Conservation (phyloP, 2,329 filamentous ascomycete genomes). For the Colletotrichum phormii region DNA sequence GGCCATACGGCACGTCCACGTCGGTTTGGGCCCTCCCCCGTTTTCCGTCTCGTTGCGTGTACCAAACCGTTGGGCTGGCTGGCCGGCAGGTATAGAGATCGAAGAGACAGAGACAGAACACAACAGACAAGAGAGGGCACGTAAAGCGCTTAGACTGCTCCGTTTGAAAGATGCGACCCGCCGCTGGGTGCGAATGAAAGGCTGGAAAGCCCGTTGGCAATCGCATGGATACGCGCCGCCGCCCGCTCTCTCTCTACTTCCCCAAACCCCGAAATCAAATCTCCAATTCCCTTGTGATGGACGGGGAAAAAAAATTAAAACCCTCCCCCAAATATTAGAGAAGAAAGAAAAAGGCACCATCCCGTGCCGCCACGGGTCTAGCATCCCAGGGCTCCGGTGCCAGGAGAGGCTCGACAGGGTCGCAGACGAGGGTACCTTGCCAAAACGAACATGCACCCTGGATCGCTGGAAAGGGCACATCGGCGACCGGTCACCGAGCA, state of each 20-base stretch:
- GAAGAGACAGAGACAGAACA: neutral
- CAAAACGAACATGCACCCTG: neutral
- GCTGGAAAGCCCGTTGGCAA: no score
- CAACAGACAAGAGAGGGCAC: neutral
- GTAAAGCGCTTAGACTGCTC: slow-evolving; percentile 1
- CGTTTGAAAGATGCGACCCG: neutral
- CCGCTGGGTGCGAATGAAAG: neutral
- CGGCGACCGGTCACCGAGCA: slow-evolving; percentile 34
- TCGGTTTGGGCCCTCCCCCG: neutral
- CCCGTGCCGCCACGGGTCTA: slow-evolving; percentile 9
- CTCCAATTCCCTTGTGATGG: neutral
- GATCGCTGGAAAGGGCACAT: slow-evolving; percentile 7
- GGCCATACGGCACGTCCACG: neutral
- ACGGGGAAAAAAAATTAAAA: neutral
- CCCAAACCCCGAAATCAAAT: neutral
- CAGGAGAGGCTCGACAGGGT: slow-evolving; percentile 9
- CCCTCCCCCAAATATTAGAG: neutral
- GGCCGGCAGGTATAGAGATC: neutral
- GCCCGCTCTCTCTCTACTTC: neutral
- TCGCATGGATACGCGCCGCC: neutral
- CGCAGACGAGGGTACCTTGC: neutral
- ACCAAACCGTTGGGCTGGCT: slow-evolving; percentile 5
- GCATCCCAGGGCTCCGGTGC: slow-evolving; percentile 27
- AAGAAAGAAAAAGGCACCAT: slow-evolving; percentile 4
- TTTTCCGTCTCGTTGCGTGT: neutral